phyloP scores from a whole-genome alignment of 75 land plant species.

The Picea glauca region DNA sequence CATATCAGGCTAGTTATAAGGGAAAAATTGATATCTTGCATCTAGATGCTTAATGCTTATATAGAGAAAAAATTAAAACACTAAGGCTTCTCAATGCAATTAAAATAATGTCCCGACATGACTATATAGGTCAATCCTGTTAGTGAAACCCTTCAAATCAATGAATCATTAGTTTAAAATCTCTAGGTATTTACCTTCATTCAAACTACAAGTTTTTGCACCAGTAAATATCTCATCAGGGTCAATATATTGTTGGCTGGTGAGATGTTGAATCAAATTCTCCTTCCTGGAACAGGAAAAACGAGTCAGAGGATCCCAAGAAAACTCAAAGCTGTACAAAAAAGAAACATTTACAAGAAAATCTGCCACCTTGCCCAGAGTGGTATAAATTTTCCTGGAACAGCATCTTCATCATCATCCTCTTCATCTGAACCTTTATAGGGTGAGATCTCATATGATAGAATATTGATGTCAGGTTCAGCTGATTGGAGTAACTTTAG shows the following conservation, averaged over 20 bases:
- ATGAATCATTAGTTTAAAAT: too few species aligned
- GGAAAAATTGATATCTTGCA: background rate
- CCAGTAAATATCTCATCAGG: conserved; percentile 43
- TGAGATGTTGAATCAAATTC: conserved; percentile 26
- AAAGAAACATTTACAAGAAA: conserved; percentile 4
- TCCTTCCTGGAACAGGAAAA: conserved; percentile 29
- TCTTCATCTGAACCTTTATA: conserved; percentile 71
- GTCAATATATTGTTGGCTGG: conserved; percentile 35
- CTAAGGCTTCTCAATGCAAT: too few species aligned
- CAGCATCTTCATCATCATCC: conserved; percentile 53
- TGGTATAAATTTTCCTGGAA: conserved; percentile 49
- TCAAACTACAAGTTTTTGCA: conserved; percentile 40
- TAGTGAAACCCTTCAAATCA: too few species aligned
- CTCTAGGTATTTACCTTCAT: conserved; percentile 31
- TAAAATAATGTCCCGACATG: too few species aligned
- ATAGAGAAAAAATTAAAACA: background rate
- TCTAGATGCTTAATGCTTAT: background rate
- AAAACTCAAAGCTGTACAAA: background rate
- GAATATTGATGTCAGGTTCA: background rate
- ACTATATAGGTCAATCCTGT: too few species aligned
- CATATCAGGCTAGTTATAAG: too few species aligned
- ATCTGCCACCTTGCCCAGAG: conserved; percentile 69
- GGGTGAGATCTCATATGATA: conserved; percentile 74
- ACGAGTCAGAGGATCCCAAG: conserved; percentile 1
- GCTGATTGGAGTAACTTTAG: background rate